Base-by-base conservation (phyloP, 2,329 filamentous ascomycete species). In the Xylariaceae sp. region DNA sequence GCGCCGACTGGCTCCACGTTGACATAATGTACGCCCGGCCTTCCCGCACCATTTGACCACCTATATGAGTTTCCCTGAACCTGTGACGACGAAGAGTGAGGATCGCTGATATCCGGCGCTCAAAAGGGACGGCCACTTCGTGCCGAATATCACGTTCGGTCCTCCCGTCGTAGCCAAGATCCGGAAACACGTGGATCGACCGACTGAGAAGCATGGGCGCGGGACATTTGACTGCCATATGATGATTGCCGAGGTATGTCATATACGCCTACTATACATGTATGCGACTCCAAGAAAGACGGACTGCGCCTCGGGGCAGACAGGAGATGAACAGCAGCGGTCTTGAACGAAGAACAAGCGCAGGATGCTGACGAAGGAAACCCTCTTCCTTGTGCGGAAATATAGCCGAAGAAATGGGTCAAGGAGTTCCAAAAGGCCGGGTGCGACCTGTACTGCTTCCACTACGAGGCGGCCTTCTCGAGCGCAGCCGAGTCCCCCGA, bases 191-290 rank as follows among this genome's bases (percentile, higher is more conserved):
- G 92, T 99, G 65, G 86, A 89, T 53, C 80, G 80, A 63, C 92
- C 91, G 2, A 78, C 78, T 39, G 76, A 80, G 48, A 80, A 80
- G 32, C 78, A 87, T 62, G 91, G 88, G 49, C 88, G 86, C 64
- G 94, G 94, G 58, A 97, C 92, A 13, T 99, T 99, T 71, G 94
- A 99, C 74, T 99, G 94, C 80, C 94, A 99, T 75, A 97, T 99
- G 94, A 99, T 99, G 94, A 95, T 99, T 69, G 85, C 90, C 66
- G 92, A 99, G 87, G 89, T 92, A 79, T 19, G 53, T n/a, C 40
- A 22, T 13, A 36, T n/a, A 36, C 5, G 2, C 18, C 19, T 19
- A 12, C 40, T 18, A 26, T 16, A 21, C 13, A 15, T 21, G 2
- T 34, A 18, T 3, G 36, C 39, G 3, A 10, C 16, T 39, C 37